Conservation (phyloP, 495 filamentous ascomycete genomes). For the Apiosordaria backusii region DNA sequence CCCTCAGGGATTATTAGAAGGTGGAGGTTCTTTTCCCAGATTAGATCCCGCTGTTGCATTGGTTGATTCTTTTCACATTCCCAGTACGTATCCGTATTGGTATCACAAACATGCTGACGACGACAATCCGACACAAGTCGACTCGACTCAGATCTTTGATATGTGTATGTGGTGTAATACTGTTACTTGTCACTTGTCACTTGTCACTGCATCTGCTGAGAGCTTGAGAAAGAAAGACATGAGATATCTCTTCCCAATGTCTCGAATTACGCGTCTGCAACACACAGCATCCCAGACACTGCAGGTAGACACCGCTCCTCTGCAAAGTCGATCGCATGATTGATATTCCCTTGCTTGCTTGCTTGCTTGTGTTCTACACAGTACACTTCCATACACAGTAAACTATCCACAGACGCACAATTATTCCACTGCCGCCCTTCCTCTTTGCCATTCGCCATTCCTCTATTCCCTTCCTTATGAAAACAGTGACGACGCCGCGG, state of each 20-base stretch:
- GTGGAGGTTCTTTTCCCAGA: not conserved
- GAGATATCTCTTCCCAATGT: not conserved
- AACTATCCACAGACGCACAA: not conserved
- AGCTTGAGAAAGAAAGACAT: too few species aligned
- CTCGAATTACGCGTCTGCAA: conserved; percentile 16
- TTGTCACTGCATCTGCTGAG: too few species aligned
- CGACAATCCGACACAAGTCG: not conserved
- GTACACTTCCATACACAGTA: not conserved
- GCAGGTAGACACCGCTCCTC: not conserved
- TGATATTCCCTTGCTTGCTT: not conserved
- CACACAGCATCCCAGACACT: not conserved
- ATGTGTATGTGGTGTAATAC: not conserved
- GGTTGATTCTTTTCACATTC: not conserved
- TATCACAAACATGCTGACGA: not conserved
- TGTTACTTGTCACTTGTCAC: not conserved
- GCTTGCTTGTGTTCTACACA: not conserved
- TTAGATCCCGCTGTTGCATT: not conserved
- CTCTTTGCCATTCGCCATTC: not conserved
- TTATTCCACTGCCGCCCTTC: not conserved
- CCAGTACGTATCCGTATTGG: too few species aligned
- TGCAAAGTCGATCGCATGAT: not conserved
- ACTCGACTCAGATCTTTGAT: too few species aligned
- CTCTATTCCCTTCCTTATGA: not conserved
- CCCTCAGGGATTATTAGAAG: not conserved
- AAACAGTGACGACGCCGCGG: conserved; percentile 10